phyloP scores from a whole-genome alignment of 805 yeast genomes.

The Nakazawaea wickerhamii region DNA sequence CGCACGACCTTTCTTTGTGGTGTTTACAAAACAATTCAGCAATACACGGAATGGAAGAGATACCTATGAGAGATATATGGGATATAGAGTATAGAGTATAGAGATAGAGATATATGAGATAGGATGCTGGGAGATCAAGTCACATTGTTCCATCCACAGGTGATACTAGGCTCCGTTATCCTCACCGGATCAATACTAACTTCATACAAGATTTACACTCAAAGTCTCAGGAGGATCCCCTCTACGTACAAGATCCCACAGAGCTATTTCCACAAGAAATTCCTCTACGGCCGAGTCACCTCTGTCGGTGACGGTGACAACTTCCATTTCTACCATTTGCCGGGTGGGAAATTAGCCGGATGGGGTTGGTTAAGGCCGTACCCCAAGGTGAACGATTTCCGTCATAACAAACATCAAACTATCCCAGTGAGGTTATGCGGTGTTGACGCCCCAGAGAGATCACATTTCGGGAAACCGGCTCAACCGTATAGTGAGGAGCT shows the following conservation, averaged over 20 bases:
- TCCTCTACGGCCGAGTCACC: slow-evolving; percentile 69
- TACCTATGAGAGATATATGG: too few relatives aligned
- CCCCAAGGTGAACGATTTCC: slow-evolving; percentile 47
- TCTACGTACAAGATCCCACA: slow-evolving; percentile 47
- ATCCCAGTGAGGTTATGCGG: slow-evolving; percentile 83
- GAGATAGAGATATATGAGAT: too few relatives aligned
- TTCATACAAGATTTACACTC: slow-evolving; percentile 37
- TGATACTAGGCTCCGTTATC: slow-evolving; percentile 5
- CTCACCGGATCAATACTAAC: slow-evolving; percentile 35
- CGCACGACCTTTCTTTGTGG: too few relatives aligned
- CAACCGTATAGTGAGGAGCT: slow-evolving; percentile 89
- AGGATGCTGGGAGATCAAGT: too few relatives aligned
- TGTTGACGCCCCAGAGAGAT: slow-evolving; percentile 93
- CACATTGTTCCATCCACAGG: slow-evolving; percentile 9
- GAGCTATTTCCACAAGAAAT: slow-evolving; percentile 34
- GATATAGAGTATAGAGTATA: too few relatives aligned
- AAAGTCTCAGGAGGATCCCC: slow-evolving; percentile 45
- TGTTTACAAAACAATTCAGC: too few relatives aligned
- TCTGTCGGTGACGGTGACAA: slow-evolving; percentile 96
- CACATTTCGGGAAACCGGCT: slow-evolving; percentile 91
- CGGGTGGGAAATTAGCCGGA: slow-evolving; percentile 83
- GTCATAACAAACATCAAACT: slow-evolving; percentile 56
- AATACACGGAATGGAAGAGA: too few relatives aligned
- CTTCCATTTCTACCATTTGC: slow-evolving; percentile 87
- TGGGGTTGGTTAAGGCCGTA: slow-evolving; percentile 86